Base-by-base conservation (phyloP, 345 rosid genomes). In the Alliaria petiolata region DNA sequence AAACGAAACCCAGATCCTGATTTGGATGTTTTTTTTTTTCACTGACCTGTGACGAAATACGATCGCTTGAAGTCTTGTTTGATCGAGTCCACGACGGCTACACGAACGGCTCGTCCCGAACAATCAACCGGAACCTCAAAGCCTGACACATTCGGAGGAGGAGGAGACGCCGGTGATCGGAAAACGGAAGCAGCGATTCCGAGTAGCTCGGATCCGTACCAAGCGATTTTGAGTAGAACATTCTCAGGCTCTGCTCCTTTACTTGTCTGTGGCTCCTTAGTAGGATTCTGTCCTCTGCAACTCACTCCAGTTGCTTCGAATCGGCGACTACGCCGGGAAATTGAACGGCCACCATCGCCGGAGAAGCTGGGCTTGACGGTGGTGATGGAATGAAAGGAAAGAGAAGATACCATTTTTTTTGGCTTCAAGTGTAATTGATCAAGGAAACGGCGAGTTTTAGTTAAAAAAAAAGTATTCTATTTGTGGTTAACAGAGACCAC, bases 121-220 rank as follows among this genome's bases (percentile, higher is more conserved):
- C 84, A 90, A 63, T 85, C 95, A 19, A 57, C 40, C 34, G 71
- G 71, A 55, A 76, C 45, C 8, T 76, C 79, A 17, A 47, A 76
- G 13, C 22, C 26, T 9, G 45, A 15, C 2, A 3, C 36, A 12
- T 3, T 7, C 39, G 40, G 6, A 7, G 66, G 9, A 45, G 71
- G 22, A 54, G 67, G 25, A 46, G 68, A 20, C 13, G 22, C 66
- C 8, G 85, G 71, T 3, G 88, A 82, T 39, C 95, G 87, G 79
- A 91, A 46, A 70, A 77, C 71, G 0, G 98, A 93, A 56, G 96
- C 96, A 34, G 92, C 96, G 54, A 93, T 87, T 62, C 98, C 97
- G 13, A 93, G 83, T 16, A 87, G 85, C 86, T 93, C 98, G 30
- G 98, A 93, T 53, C 96, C 85, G 46, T 93, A 93, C 98, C 98